Evolutionary conservation across 2,329 filamentous ascomycete genomes (phyloP), one percentile per base, ranked within the genome.

Genomic region (Alternaria brassicae): DNA sequence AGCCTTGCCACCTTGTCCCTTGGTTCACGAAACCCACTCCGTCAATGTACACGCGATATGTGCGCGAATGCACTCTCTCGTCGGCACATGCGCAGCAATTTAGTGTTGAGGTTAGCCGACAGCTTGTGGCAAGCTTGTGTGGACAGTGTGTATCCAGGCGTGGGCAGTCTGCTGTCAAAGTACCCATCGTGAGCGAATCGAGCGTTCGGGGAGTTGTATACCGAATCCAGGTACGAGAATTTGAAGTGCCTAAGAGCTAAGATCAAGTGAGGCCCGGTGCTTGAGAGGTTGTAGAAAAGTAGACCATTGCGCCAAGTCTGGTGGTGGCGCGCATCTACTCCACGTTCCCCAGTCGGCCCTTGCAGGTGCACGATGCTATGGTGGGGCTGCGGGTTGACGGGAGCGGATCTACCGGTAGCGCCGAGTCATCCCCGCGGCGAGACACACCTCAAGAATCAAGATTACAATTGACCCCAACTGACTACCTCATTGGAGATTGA

Each of bases 21-120:
- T 81, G 73, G 34, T 79, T 75, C 6, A 83, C 81, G 41, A 81
- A 81, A 9, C 82, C 82, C n/a, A 83, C 74, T 19, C 82, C 82
- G 54, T 83, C 82, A 37, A 84, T 78, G 64, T 84, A 84, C 0
- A 80, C 79, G 12, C 72, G 70, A 60, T 84, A 84, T 1, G 78
- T 76, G 2, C 75, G 67, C 3, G 79, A 74, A 56, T 84, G 81
- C 2, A 74, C 62, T 36, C 78, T 71, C 52, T 75, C 72, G 58
- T 80, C 78, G 9, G 73, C 73, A 58, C 78, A 80, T 9, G 78
- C 78, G 65, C 78, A 80, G 67, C 78, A 80, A 25, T 72, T 72
- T 8, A 64, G 69, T 15, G 75, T 79, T 12, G 78, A 75, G 1
- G 78, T 80, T n/a, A 80, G 63, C 15, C 77, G 72, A 55, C 78